Evolutionary conservation across 2,329 filamentous ascomycete species (phyloP).

Genomic region (Volutella citrinella): DNA sequence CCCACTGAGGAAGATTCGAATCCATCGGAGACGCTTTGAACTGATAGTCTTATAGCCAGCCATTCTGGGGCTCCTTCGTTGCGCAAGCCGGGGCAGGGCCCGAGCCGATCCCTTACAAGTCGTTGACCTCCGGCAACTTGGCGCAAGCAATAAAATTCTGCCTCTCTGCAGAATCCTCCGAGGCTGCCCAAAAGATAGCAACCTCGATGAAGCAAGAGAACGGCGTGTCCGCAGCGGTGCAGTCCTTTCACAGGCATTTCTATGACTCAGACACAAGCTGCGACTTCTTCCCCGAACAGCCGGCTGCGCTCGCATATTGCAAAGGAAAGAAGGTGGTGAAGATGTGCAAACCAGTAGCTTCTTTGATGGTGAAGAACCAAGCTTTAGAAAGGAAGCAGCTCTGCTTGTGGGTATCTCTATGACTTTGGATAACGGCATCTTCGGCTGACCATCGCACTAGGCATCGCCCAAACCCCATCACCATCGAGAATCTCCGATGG

Average conservation of each 20-base stretch:
- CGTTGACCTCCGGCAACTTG: slow-evolving; percentile 62
- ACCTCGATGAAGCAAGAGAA: slow-evolving; percentile 61
- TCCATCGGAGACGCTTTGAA: neutral
- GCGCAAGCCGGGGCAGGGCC: slow-evolving; percentile 68
- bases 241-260: no score
- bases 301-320: no score
- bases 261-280: no score
- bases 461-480: slow-evolving; percentile 61
- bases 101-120: slow-evolving; percentile 62
- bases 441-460: slow-evolving; percentile 67
- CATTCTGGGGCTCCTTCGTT: slow-evolving; percentile 77
- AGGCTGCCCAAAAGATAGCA: slow-evolving; percentile 54
- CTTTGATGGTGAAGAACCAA: slow-evolving; percentile 67
- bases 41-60: slow-evolving; percentile 46
- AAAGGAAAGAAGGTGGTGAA: no score
- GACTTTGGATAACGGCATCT: slow-evolving; percentile 59
- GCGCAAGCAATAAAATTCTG: slow-evolving; percentile 60
- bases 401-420: slow-evolving; percentile 68
- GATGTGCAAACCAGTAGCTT: no score
- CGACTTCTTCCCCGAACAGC: no score
- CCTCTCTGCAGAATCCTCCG: slow-evolving; percentile 53
- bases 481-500: slow-evolving; percentile 73
- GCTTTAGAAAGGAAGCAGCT: slow-evolving; percentile 69
- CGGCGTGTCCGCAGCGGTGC: slow-evolving; percentile 58
- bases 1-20: neutral